A percentile compares a stretch with the other conserved stretches of the same genome.
phyloP scores from a whole-genome alignment of 2,329 filamentous ascomycete genomes.

The Epichloe coenophiala region DNA sequence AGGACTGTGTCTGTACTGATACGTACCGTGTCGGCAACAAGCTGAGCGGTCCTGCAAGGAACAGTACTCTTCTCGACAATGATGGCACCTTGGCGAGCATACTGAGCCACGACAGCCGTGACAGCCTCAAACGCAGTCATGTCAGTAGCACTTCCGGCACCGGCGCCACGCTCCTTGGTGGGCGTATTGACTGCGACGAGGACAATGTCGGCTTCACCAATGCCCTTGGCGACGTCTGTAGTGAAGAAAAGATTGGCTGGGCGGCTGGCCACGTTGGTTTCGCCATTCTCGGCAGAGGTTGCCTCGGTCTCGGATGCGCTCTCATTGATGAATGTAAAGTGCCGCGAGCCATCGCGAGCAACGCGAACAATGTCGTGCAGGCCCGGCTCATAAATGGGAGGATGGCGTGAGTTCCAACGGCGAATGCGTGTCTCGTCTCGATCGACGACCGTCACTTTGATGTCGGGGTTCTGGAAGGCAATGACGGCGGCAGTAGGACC shows the following conservation, averaged over 20 bases:
- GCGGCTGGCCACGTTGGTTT: constrained; percentile 28
- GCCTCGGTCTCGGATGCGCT: constrained; percentile 18
- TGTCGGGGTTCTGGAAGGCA: constrained; percentile 57
- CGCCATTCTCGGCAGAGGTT: constrained; percentile 18
- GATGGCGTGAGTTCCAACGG: constrained; percentile 58
- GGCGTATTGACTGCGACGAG: constrained; percentile 70
- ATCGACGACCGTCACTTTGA: constrained; percentile 65
- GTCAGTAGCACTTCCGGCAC: constrained; percentile 58
- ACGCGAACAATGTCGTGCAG: constrained; percentile 54
- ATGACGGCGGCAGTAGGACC: constrained; percentile 65
- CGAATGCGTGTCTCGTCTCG: constrained; percentile 50
- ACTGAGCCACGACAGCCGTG: constrained; percentile 50
- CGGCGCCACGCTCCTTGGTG: constrained; percentile 57
- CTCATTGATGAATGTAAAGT: constrained; percentile 27
- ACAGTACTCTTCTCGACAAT: constrained; percentile 76
- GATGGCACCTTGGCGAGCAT: constrained; percentile 53
- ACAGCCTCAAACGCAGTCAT: constrained; percentile 61
- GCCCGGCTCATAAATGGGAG: constrained; percentile 66
- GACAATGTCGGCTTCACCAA: constrained; percentile 57
- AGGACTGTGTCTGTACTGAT: not conserved
- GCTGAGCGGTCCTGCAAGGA: constrained; percentile 59
- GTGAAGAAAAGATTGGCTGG: constrained; percentile 61
- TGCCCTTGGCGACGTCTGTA: constrained; percentile 46
- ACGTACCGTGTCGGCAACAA: constrained; percentile 53
- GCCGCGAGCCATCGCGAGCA: constrained; percentile 43